Evolutionary conservation across 768 basidiomycete genomes (phyloP), one percentile per base, ranked within the genome.

Genomic region (Boletus insuetus): DNA sequence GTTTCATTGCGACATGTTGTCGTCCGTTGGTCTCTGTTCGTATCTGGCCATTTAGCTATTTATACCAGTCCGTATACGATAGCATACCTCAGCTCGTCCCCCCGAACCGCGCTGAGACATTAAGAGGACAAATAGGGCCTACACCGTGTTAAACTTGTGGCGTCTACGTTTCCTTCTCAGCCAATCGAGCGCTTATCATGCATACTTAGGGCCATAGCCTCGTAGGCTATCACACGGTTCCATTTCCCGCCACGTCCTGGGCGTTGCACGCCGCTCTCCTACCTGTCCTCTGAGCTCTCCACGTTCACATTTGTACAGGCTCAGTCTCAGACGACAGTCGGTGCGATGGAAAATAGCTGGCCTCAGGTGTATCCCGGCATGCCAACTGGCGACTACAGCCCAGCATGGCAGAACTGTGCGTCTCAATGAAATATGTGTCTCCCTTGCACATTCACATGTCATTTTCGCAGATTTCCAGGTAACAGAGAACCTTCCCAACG

Each of bases 381-480:
- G 58, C 77, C 77, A 0, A 49, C 58, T 0, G 77, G 77, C n/a
- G 75, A 77, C 55, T 83, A 79, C 56, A 77, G 81, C 58, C 77
- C 79, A 19, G 71, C 69, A 47, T 87, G 85, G 84, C 85, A 86
- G 66, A 64, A 69, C 24, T 87, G 85, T 86, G 67, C 10, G 79
- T 71, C 10, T 11, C 29, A 10, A 35, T 26, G 19, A 8, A 2
- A 16, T 11, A 4, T 31, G 8, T 4, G 42, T 46, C 17, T 20
- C 1, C 19, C 22, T 16, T 10, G 12, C 24, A 43, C 37, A 4
- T n/a, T 37, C 31, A 39, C 38, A 47, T 24, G 3, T 8, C 26
- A 11, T 48, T 39, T 9, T 29, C 24, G 26, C 53, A 87, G 85
- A 87, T 63, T 87, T 83, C 56, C 69, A 78, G 56, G 84, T 87